phyloP scores from a whole-genome alignment of 2,329 filamentous ascomycete species.

The Fusarium denticulatum region DNA sequence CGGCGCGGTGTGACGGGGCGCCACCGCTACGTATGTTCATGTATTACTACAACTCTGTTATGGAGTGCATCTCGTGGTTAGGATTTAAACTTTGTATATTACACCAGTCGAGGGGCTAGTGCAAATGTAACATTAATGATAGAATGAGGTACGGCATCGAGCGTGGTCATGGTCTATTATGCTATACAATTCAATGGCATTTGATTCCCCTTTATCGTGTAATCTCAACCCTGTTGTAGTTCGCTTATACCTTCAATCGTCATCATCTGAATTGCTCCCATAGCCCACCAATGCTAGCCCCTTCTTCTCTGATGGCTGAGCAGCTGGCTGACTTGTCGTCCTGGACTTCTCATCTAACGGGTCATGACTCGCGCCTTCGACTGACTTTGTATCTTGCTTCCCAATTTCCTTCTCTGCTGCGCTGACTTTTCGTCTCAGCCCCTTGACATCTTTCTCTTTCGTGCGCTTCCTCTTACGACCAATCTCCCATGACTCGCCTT shows the following conservation, averaged over 20 bases:
- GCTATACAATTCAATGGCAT: constrained; percentile 27
- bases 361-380: constrained; percentile 15
- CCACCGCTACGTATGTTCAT: constrained; percentile 23
- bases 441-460: constrained; percentile 51
- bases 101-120: constrained; percentile 28
- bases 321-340: neutral
- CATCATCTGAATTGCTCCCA: constrained; percentile 59
- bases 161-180: constrained; percentile 21
- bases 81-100: constrained; percentile 34
- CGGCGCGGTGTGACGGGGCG: neutral
- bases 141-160: constrained; percentile 28
- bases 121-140: constrained; percentile 26
- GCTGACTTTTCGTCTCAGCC: constrained; percentile 43
- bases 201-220: constrained; percentile 29
- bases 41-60: constrained; percentile 31
- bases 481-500: constrained; percentile 48
- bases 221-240: neutral
- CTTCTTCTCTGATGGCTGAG: constrained; percentile 36
- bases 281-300: constrained; percentile 62
- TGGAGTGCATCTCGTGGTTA: constrained; percentile 14
- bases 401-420: constrained; percentile 14
- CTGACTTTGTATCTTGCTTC: constrained; percentile 22
- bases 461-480: constrained; percentile 52
- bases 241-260: neutral
- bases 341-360: constrained; percentile 17